Conservation (phyloP, 2,329 filamentous ascomycete genomes). For the Fusarium newnesense region DNA sequence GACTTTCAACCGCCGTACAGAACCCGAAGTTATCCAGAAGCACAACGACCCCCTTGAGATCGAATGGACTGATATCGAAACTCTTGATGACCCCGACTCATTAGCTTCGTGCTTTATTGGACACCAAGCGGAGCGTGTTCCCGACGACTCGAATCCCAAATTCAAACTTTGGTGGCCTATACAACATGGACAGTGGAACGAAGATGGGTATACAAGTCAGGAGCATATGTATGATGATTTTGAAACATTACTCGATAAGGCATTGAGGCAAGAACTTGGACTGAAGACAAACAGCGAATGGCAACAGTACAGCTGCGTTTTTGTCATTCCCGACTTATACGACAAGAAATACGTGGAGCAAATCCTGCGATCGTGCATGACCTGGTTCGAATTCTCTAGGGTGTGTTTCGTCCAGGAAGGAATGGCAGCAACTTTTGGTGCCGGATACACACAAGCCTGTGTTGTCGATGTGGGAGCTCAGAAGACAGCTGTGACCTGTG, state of each 20-base stretch:
- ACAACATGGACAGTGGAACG: slow-evolving; percentile 86
- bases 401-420: slow-evolving; percentile 97
- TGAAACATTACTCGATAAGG: slow-evolving; percentile 85
- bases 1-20: slow-evolving; percentile 89
- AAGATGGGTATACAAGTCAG: slow-evolving; percentile 84
- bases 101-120: slow-evolving; percentile 78
- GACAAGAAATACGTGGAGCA: slow-evolving; percentile 92
- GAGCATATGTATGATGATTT: slow-evolving; percentile 88
- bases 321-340: slow-evolving; percentile 96
- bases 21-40: slow-evolving; percentile 87
- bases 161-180: slow-evolving; percentile 96
- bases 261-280: slow-evolving; percentile 85
- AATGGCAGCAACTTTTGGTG: slow-evolving; percentile 92
- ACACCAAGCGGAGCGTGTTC: slow-evolving; percentile 83
- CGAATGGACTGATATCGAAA: slow-evolving; percentile 89
- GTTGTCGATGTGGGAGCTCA: slow-evolving; percentile 97
- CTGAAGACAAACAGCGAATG: slow-evolving; percentile 82
- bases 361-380: slow-evolving; percentile 85
- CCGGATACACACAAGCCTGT: slow-evolving; percentile 92
- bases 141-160: slow-evolving; percentile 86
- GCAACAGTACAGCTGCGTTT: slow-evolving; percentile 93
- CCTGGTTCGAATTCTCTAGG: slow-evolving; percentile 87
- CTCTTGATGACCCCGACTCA: slow-evolving; percentile 72
- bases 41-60: slow-evolving; percentile 95
- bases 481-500: slow-evolving; percentile 96